A percentile compares a stretch with the other conserved stretches of the same genome.
Conservation (phyloP, 2,329 filamentous ascomycete genomes). For the Ustilaginoidea virens region DNA sequence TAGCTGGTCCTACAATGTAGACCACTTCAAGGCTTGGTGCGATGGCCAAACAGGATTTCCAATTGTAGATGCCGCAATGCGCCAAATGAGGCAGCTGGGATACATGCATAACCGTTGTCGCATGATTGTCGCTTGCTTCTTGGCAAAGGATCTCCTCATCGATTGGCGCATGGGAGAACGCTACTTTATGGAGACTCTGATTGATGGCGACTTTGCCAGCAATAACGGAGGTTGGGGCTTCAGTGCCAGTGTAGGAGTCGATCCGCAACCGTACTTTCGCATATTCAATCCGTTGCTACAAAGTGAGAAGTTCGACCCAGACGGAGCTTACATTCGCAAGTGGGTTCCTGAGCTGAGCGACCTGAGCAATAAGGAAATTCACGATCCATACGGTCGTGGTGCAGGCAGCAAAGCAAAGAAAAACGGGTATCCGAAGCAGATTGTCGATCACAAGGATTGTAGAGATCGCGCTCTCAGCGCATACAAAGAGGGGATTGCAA, state of each 20-base stretch:
- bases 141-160: slow-evolving; percentile 64
- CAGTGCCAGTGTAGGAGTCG: slow-evolving; percentile 53
- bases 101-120: slow-evolving; percentile 80
- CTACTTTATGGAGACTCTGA: slow-evolving; percentile 68
- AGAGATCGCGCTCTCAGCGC: slow-evolving; percentile 51
- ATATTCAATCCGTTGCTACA: slow-evolving; percentile 80
- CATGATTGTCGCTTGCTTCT: slow-evolving; percentile 71
- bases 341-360: slow-evolving; percentile 65
- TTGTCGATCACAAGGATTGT: slow-evolving; percentile 58
- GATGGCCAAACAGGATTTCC: slow-evolving; percentile 64
- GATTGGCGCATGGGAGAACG: slow-evolving; percentile 74
- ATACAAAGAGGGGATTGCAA: slow-evolving; percentile 43
- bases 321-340: slow-evolving; percentile 65
- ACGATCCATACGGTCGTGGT: slow-evolving; percentile 63
- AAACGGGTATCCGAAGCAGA: slow-evolving; percentile 56
- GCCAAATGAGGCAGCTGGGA: slow-evolving; percentile 50
- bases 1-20: slow-evolving; percentile 60
- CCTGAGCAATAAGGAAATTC: slow-evolving; percentile 53
- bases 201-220: slow-evolving; percentile 67
- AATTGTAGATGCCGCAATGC: slow-evolving; percentile 76
- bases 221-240: slow-evolving; percentile 53
- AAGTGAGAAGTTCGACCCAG: slow-evolving; percentile 70
- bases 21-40: slow-evolving; percentile 59
- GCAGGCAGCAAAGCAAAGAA: slow-evolving; percentile 42
- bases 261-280: slow-evolving; percentile 80